phyloP scores from a whole-genome alignment of 257 asterid genomes.

The Primulina tabacum region DNA sequence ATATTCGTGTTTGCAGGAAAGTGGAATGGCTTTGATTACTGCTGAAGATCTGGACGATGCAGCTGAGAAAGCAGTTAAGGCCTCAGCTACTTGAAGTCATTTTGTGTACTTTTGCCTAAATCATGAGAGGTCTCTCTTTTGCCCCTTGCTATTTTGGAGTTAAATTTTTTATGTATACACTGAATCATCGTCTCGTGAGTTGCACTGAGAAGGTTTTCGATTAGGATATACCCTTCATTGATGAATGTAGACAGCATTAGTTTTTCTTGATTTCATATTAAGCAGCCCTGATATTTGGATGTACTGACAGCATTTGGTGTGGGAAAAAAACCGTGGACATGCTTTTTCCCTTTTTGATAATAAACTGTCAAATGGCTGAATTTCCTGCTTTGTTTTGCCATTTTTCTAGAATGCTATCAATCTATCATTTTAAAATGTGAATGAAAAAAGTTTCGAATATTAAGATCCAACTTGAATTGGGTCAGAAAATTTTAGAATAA shows the following conservation, averaged over 20 bases:
- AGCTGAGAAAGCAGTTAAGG: slow-evolving; percentile 90
- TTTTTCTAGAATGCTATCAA: background rate
- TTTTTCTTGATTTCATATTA: slow-evolving; percentile 26
- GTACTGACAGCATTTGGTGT: slow-evolving; percentile 9
- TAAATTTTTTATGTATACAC: slow-evolving; percentile 18
- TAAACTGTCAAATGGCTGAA: background rate
- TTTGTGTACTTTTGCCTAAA: background rate
- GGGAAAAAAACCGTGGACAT: background rate
- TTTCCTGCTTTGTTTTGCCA: background rate
- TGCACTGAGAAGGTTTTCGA: slow-evolving; percentile 10
- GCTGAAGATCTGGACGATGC: slow-evolving; percentile 97
- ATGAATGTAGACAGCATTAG: slow-evolving; percentile 21
- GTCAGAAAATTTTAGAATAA: background rate
- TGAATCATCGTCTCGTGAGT: slow-evolving; percentile 23
- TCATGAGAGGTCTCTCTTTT: slow-evolving; percentile 15
- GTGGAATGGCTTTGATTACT: slow-evolving; percentile 81
- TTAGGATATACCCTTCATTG: slow-evolving; percentile 21
- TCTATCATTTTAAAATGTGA: background rate
- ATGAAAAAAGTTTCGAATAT: too few species aligned
- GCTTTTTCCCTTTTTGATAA: background rate
- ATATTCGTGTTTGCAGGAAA: slow-evolving; percentile 52
- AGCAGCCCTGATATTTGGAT: background rate
- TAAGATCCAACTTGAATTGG: background rate
- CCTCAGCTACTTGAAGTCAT: slow-evolving; percentile 30
- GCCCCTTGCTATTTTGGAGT: slow-evolving; percentile 19